phyloP scores from a whole-genome alignment of 106 monocot species.

The Ottelia alismoides region DNA sequence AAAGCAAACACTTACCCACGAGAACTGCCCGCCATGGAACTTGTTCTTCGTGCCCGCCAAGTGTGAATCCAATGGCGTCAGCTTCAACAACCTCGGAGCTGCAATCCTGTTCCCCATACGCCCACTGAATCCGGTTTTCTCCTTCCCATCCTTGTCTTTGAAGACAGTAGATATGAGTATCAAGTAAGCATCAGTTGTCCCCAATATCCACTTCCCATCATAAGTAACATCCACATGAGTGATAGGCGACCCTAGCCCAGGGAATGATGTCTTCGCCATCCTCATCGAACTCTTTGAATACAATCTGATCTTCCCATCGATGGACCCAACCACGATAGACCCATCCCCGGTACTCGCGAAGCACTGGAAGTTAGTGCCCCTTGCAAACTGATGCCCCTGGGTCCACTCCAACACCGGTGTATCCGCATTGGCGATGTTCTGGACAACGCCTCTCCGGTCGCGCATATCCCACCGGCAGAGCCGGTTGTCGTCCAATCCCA shows the following conservation, averaged over 20 bases:
- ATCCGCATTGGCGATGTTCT: conserved; percentile 32
- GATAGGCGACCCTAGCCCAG: conserved; percentile 63
- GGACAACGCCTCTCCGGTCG: conserved; percentile 57
- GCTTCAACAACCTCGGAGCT: conserved; percentile 75
- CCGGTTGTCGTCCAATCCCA: conserved; percentile 70
- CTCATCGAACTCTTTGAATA: conserved; percentile 81
- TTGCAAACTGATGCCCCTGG: conserved; percentile 72
- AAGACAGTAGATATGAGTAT: conserved; percentile 62
- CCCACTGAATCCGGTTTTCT: conserved; percentile 65
- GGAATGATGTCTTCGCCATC: conserved; percentile 84
- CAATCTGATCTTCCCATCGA: conserved; percentile 75
- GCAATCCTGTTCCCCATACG: conserved; percentile 73
- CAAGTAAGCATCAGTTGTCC: conserved; percentile 66
- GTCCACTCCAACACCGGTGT: conserved; percentile 65
- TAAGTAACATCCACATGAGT: conserved; percentile 81
- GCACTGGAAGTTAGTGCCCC: conserved; percentile 78
- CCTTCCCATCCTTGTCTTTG: conserved; percentile 73
- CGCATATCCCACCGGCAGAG: conserved; percentile 83
- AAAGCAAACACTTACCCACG: conserved; percentile 79
- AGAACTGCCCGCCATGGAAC: conserved; percentile 65
- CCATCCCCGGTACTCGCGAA: conserved; percentile 77
- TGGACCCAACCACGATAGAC: conserved; percentile 67
- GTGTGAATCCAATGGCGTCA: conserved; percentile 61
- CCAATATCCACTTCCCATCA: conserved; percentile 81
- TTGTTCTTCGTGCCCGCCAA: conserved; percentile 46